Base-by-base conservation (phyloP, 2,329 filamentous ascomycete genomes). In the Reticulascus tulasneorum region DNA sequence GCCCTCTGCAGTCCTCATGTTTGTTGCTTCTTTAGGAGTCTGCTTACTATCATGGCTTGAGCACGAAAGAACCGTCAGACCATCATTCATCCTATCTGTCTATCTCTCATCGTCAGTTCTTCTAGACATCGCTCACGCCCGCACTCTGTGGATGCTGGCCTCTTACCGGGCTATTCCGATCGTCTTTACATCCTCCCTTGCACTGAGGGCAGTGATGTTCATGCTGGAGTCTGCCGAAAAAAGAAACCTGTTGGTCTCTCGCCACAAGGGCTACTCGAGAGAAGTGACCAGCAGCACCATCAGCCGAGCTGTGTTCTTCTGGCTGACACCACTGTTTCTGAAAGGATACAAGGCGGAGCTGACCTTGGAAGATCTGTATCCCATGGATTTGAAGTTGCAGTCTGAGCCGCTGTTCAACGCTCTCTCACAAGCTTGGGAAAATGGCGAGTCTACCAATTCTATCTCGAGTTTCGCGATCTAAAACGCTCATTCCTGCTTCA, bases 211-310 rank as follows among this genome's bases (percentile, higher is more conserved):
- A 11, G 27, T 43, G 12, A 46, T 48, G 45, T 31, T 46, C 5
- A 24, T 48, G 23, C 25, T 48, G 8, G 45, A 47, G 30, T 47
- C 50, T 2, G 37, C 58, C 0, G 57, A 60, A 35, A 60, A 60
- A 41, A 49, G 54, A 7, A 39, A 24, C 7, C 56, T 60, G 1
- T 32, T 60, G 16, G 43, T 59, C 5, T 55, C 69, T 6, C 51
- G 73, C 4, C 69, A 63, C 29, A 51, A 55, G 2, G 42, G 49
- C 3, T 63, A 59, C 26, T 70, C 73, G 2, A 64, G 61, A 0
- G 76, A 80, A 47, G 66, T 66, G 4, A 75, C 67, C 3, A 70
- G 66, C 29, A 64, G 72, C 4, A 55, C 73, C n/a, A 68, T 69
- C 44, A 74, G 60, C 40, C 58, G 60, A 27, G 55, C 53, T 1